Base-by-base conservation (phyloP, 306 rosid species). In the Ormosia semicastrata region DNA sequence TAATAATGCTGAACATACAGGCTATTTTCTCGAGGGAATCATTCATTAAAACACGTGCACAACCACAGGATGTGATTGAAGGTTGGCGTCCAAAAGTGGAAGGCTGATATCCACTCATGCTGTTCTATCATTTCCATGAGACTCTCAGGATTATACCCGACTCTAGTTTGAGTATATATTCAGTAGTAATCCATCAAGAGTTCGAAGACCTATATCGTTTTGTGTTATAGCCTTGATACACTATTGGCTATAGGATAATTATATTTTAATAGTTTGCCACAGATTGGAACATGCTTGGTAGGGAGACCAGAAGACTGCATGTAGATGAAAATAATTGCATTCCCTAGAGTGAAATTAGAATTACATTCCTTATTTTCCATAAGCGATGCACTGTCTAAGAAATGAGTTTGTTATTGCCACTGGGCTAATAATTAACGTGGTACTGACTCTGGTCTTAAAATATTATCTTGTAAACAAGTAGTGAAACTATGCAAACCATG, bases 41-140 rank as follows among this genome's bases (percentile, higher is more conserved):
- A 3, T 95, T 95, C 81, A 50, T 85, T 36, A 92, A 89, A 77
- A 95, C 99, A 29, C 82, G 94, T 37, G 90, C 98, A 13, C 84
- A 78, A 71, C 87, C 92, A 0, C 90, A 95, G 66, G 99, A 95
- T 89, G 94, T 93, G 37, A 82, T 95, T 81, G 93, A 87, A 2
- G 99, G 99, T 84, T 95, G 99, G 99, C 94, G 98, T 80, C 89
- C 99, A 6, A 95, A 95, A 86, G 97, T 93, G 40, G 87, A 90
- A 60, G 94, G 90, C 80, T 91, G 85, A 89, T 72, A 63, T 76
- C 15, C 18, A 6, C 68, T 24, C 54, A 24, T 43, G 53, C 47
- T 17, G 60, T 57, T 65, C 29, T 30, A 66, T 60, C 66, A 71
- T 52, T 54, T 67, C 41, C 56, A 8, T 4, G 33, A 32, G 71